A percentile compares a stretch with the other conserved stretches of the same genome.
phyloP scores from a whole-genome alignment of 176 grass and related monocot species.

The Miscanthus lutarioriparius region DNA sequence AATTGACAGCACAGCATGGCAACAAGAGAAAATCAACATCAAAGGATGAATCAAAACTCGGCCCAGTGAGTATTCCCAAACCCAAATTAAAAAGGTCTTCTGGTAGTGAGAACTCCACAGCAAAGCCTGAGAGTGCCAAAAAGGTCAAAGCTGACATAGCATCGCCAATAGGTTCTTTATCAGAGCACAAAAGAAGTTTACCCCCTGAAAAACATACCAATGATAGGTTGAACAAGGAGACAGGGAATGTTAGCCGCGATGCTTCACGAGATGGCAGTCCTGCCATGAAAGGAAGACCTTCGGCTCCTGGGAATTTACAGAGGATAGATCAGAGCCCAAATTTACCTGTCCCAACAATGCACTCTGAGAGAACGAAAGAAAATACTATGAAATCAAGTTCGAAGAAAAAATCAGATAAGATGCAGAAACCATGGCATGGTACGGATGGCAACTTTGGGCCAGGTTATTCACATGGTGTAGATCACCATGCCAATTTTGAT shows the following conservation, averaged over 20 bases:
- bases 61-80: slow-evolving; percentile 36
- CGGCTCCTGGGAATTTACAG: slow-evolving; percentile 46
- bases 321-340: slow-evolving; percentile 55
- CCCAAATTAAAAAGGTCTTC: slow-evolving; percentile 61
- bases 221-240: slow-evolving; percentile 50
- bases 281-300: slow-evolving; percentile 44
- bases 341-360: slow-evolving; percentile 29
- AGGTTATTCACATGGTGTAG: slow-evolving; percentile 42
- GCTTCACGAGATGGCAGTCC: slow-evolving; percentile 44
- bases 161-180: slow-evolving; percentile 42
- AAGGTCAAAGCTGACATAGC: slow-evolving; percentile 58
- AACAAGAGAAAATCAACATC: slow-evolving; percentile 50
- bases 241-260: slow-evolving; percentile 45
- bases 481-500: slow-evolving; percentile 35
- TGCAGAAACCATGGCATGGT: slow-evolving; percentile 49
- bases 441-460: slow-evolving; percentile 46
- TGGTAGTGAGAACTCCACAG: slow-evolving; percentile 37
- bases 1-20: slow-evolving; percentile 36
- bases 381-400: slow-evolving; percentile 48
- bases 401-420: slow-evolving; percentile 54
- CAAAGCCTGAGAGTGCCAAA: slow-evolving; percentile 57
- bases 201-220: slow-evolving; percentile 47
- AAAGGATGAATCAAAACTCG: slow-evolving; percentile 52
- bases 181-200: slow-evolving; percentile 40
- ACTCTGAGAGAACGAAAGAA: slow-evolving; percentile 48